A percentile compares a stretch with the other conserved stretches of the same genome.
phyloP scores from a whole-genome alignment of 2,329 filamentous ascomycete species.

The Alternaria brassicae region DNA sequence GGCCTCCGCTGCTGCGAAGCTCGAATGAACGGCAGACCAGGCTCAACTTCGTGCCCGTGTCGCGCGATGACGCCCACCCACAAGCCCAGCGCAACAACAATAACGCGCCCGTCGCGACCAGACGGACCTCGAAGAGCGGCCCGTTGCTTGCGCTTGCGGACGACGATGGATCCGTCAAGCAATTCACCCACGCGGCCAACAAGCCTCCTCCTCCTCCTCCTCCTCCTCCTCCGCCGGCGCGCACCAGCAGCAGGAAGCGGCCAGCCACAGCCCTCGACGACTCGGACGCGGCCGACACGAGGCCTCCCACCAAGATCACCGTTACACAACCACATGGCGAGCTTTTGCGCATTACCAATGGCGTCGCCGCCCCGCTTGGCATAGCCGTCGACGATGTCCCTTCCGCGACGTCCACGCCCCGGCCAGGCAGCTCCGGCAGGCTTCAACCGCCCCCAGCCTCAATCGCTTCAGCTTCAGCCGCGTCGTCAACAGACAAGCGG shows the following conservation, averaged over 20 bases:
- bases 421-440: conserved; percentile 35
- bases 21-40: conserved; percentile 43
- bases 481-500: conserved; percentile 64
- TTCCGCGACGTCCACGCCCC: conserved; percentile 43
- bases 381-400: conserved; percentile 43
- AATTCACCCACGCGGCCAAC: conserved; percentile 16
- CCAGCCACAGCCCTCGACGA: conserved; percentile 32
- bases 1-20: conserved; percentile 38
- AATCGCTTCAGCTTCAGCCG: conserved; percentile 27
- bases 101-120: conserved; percentile 35
- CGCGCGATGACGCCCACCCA: conserved; percentile 32
- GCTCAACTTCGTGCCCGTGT: conserved; percentile 41
- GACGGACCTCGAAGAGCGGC: conserved; percentile 36
- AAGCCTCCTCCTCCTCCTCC: too few species aligned
- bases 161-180: conserved; percentile 30
- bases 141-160: conserved; percentile 31
- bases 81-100: conserved; percentile 23
- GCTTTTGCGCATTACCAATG: conserved; percentile 54
- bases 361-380: conserved; percentile 47
- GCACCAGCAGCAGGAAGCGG: conserved; percentile 41
- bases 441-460: conserved; percentile 26
- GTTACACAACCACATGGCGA: conserved; percentile 54
- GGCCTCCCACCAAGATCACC: conserved; percentile 54
- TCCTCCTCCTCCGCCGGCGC: conserved; percentile 30
- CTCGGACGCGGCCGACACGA: conserved; percentile 39